Base-by-base conservation (phyloP, 2,329 filamentous ascomycete genomes). In the Aspergillus sp. region DNA sequence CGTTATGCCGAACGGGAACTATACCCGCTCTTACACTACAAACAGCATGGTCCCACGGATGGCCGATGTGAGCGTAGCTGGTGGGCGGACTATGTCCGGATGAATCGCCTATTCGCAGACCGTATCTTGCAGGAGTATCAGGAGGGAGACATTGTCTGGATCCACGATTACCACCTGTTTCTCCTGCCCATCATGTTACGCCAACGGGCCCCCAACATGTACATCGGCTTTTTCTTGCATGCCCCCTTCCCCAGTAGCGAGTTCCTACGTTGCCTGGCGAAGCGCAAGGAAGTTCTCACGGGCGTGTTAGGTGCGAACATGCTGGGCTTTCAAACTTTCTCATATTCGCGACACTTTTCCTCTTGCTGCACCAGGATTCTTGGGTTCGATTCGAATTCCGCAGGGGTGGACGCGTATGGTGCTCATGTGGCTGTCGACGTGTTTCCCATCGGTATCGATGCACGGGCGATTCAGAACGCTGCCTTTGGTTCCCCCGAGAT, bases 171-270 rank as follows among this genome's bases (percentile, higher is more conserved):
- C 67, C 90, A 95, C 63, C 79, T 97, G 42, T 82, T 97, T 66
- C 76, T 97, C 27, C 79, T 97, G 3, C 91, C 93, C 2, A 89
- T 83, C 68, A 82, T 97, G 73, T 74, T 97, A 49, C 84, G 91
- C 42, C 89, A 95, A 66, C 81, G 85, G 38, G 75, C 90, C 12
- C 87, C 89, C 3, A 87, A 89, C 65, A 87, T 94, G 69, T 94
- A 94, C 72, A 90, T 96, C 62, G 85, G 88, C 45, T 96, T 96
- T 73, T 97, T 88, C 73, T 75, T 97, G 41, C 91, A 97, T 68
- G 85, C 88, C 41, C 91, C 91, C 0, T 97, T 97, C 68, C 91
- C 91, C 32, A 95, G 89, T 69, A 94, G 88, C 74, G 93, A 97
- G 68, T 96, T 94, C 63, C 81, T 96, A 64, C 82, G 90, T 42